Percentiles rank a stretch among this genome's conserved stretches.
These are phyloP conservation scores for Epichloe uncinata DNA, from an alignment of 2,329 filamentous ascomycete species.

Conservation along the genomic window DNA sequence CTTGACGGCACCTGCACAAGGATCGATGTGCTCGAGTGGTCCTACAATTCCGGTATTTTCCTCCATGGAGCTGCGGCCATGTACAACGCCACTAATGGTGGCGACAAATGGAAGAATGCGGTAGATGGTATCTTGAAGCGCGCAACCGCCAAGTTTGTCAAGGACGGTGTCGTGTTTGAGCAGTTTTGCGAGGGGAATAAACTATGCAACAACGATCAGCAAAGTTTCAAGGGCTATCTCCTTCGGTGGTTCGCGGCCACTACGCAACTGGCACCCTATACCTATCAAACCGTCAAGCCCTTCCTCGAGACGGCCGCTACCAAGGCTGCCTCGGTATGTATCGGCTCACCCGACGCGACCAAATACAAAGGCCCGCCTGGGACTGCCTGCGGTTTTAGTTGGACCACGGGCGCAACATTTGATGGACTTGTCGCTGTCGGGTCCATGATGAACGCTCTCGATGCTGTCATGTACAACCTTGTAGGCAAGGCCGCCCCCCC, in stretches of 20 bases:
- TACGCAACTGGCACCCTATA: slow-evolving; percentile 40
- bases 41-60: slow-evolving; percentile 56
- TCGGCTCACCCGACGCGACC: slow-evolving; percentile 26
- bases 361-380: slow-evolving; percentile 38
- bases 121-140: slow-evolving; percentile 43
- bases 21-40: slow-evolving; percentile 49
- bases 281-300: slow-evolving; percentile 33
- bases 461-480: slow-evolving; percentile 48
- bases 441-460: slow-evolving; percentile 55
- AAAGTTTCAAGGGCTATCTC: slow-evolving; percentile 64
- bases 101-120: slow-evolving; percentile 41
- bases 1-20: slow-evolving; percentile 31
- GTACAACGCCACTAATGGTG: slow-evolving; percentile 43
- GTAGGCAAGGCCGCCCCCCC: slow-evolving; percentile 34
- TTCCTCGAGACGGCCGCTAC: slow-evolving; percentile 37
- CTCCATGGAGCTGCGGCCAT: slow-evolving; percentile 48
- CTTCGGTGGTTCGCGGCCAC: slow-evolving; percentile 50
- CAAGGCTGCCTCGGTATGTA: slow-evolving; percentile 39
- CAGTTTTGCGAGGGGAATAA: slow-evolving; percentile 48
- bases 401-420: slow-evolving; percentile 38
- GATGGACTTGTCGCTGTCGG: slow-evolving; percentile 52
- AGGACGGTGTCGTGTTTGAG: slow-evolving; percentile 45
- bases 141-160: slow-evolving; percentile 40
- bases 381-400: slow-evolving; percentile 55
- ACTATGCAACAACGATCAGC: slow-evolving; percentile 57